Percentiles rank a stretch among this genome's conserved stretches.
Conservation (phyloP, 169 alveolate genomes). For the Theileria equi region DNA sequence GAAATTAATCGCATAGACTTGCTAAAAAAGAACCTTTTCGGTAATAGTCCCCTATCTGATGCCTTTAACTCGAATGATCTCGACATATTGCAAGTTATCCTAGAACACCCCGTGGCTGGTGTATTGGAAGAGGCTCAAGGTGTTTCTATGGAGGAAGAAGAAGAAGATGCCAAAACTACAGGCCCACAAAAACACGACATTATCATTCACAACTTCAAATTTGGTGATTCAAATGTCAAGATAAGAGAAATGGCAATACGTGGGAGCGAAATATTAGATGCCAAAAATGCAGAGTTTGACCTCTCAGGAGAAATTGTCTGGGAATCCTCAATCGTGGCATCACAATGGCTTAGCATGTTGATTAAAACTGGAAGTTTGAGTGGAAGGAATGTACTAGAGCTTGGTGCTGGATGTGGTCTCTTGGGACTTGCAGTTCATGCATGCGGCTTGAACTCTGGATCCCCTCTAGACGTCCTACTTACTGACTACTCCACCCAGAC, state of each 20-base stretch:
- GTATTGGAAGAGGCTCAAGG: conserved; percentile 14
- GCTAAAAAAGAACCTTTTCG: conserved; percentile 45
- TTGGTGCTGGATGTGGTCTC: conserved; percentile 75
- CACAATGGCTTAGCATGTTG: conserved; percentile 65
- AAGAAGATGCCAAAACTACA: too few relatives aligned
- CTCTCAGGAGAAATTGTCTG: conserved; percentile 68
- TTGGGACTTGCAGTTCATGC: conserved; percentile 56
- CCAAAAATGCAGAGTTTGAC: conserved; percentile 44
- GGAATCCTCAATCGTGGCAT: conserved; percentile 65
- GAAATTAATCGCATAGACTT: conserved; percentile 49
- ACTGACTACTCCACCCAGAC: conserved; percentile 63
- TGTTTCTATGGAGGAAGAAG: not conserved
- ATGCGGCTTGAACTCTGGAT: conserved; percentile 5
- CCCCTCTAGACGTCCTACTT: conserved; percentile 17
- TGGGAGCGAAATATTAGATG: conserved; percentile 31
- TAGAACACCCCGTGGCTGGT: conserved; percentile 67
- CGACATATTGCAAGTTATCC: conserved; percentile 62
- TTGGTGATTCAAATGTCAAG: not conserved
- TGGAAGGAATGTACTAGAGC: conserved; percentile 37
- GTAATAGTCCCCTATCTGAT: conserved; percentile 63
- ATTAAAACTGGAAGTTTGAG: conserved; percentile 3
- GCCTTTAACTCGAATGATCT: conserved; percentile 67
- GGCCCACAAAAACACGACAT: too few relatives aligned
- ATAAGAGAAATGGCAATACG: conserved; percentile 38
- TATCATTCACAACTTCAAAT: conserved; percentile 1